These are phyloP conservation scores for Paramecium sonneborni DNA, from an alignment of 73 alveolate species.

Conservation along the genomic window DNA sequence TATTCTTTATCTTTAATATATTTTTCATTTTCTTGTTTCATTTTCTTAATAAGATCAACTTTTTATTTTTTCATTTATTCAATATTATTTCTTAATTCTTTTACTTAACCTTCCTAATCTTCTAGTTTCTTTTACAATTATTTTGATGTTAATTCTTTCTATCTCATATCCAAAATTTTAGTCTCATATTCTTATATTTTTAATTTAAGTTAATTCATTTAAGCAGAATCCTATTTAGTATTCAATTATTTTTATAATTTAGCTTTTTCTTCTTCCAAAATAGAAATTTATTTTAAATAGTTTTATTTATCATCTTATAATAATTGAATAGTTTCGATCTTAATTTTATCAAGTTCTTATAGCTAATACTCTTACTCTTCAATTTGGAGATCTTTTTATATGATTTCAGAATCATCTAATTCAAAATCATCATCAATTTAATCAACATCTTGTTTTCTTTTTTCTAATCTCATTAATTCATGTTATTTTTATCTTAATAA, in stretches of 20 bases:
- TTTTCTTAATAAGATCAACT: conserved; percentile 19
- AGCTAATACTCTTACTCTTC: neutral
- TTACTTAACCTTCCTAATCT: conserved; percentile 8
- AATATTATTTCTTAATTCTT: neutral
- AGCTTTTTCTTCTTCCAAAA: conserved; percentile 17
- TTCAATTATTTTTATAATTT: neutral
- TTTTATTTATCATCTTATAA: neutral
- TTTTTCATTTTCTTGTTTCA: conserved; percentile 34
- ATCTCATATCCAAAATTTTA: neutral
- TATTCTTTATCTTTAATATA: neutral
- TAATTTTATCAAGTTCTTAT: neutral
- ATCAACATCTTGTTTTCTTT: neutral
- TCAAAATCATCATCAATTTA: conserved; percentile 31
- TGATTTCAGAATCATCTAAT: neutral
- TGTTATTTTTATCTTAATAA: neutral
- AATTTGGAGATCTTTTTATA: neutral
- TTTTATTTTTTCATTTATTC: conserved; percentile 32
- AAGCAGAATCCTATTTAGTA: neutral
- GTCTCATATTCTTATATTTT: neutral
- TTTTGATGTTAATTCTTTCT: neutral
- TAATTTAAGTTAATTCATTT: neutral
- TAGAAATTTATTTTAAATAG: neutral
- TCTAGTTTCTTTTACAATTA: conserved; percentile 20
- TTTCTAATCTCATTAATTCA: conserved; percentile 1
- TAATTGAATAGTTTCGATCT: neutral